phyloP scores from a whole-genome alignment of 371 early-diverging fungal genomes.

The Apophysomyces trapeziformis region DNA sequence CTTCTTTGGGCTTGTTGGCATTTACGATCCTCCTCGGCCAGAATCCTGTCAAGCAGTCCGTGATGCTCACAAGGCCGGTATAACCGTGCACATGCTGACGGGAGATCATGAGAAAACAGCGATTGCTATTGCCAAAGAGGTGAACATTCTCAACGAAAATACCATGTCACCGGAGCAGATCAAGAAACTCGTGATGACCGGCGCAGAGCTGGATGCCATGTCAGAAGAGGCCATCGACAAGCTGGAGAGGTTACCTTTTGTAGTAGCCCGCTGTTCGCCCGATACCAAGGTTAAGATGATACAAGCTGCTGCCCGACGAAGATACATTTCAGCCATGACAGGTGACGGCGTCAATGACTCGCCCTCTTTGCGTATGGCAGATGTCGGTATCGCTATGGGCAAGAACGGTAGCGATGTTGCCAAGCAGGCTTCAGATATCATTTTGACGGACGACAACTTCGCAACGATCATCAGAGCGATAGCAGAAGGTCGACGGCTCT shows the following conservation, averaged over 20 bases:
- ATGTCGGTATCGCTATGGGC: slow-evolving; percentile 94
- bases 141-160: slow-evolving; percentile 76
- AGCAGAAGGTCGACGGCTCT: slow-evolving; percentile 85
- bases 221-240: slow-evolving; percentile 81
- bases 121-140: slow-evolving; percentile 86
- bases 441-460: slow-evolving; percentile 88
- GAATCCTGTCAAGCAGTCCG: slow-evolving; percentile 77
- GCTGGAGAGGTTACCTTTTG: slow-evolving; percentile 79
- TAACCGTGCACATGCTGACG: slow-evolving; percentile 93
- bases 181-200: slow-evolving; percentile 78
- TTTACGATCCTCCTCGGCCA: slow-evolving; percentile 89
- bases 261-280: slow-evolving; percentile 93
- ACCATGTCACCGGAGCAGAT: slow-evolving; percentile 40
- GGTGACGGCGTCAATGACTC: slow-evolving; percentile 96
- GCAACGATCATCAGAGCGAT: slow-evolving; percentile 85
- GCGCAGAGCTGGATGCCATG: slow-evolving; percentile 78
- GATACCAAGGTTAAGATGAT: slow-evolving; percentile 98
- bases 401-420: slow-evolving; percentile 91
- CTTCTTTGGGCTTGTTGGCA: slow-evolving; percentile 88
- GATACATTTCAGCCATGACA: slow-evolving; percentile 76
- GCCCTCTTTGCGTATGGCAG: slow-evolving; percentile 87
- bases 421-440: slow-evolving; percentile 90
- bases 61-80: slow-evolving; percentile 88
- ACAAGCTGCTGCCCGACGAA: slow-evolving; percentile 82
- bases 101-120: slow-evolving; percentile 94